These are phyloP conservation scores for Flammula alnicola DNA, from an alignment of 1,284 basidiomycete genomes.

Conservation along the genomic window DNA sequence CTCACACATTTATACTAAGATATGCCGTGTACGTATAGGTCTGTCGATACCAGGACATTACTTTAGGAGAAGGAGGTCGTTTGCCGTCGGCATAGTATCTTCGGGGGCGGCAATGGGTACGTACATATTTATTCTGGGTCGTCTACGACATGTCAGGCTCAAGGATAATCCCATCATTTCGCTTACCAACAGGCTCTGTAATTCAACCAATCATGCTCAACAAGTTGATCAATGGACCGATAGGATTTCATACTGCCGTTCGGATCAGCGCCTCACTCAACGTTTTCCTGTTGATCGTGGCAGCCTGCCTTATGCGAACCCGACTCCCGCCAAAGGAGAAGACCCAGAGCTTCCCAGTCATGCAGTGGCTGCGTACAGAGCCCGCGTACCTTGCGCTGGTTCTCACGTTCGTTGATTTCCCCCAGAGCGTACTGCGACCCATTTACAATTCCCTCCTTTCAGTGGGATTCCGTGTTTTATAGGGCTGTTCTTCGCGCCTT, in stretches of 20 bases:
- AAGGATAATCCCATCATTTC: too few species aligned
- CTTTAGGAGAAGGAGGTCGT: slow-evolving; percentile 44
- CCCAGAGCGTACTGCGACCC: background rate
- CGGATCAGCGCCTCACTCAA: slow-evolving; percentile 47
- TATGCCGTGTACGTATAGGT: slow-evolving; percentile 18
- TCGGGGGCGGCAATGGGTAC: slow-evolving; percentile 38
- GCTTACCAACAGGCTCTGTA: slow-evolving; percentile 42
- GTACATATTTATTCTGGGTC: slow-evolving; percentile 25
- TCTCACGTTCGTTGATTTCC: slow-evolving; percentile 5
- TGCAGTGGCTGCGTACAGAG: slow-evolving; percentile 18
- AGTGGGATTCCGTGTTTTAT: slow-evolving; percentile 29
- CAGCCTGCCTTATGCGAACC: slow-evolving; percentile 46
- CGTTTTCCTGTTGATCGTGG: slow-evolving; percentile 44
- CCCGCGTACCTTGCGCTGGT: slow-evolving; percentile 12
- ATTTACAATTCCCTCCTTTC: background rate
- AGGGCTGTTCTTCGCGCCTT: slow-evolving; percentile 48
- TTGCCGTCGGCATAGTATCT: slow-evolving; percentile 52
- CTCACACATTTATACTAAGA: slow-evolving; percentile 31
- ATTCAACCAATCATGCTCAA: slow-evolving; percentile 56
- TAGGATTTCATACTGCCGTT: slow-evolving; percentile 48
- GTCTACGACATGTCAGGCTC: slow-evolving; percentile 17
- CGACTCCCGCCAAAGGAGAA: slow-evolving; percentile 38
- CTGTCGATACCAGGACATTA: slow-evolving; percentile 52
- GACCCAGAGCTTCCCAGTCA: slow-evolving; percentile 7
- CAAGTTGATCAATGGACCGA: slow-evolving; percentile 39